A percentile compares a stretch with the other conserved stretches of the same genome.
These are phyloP conservation scores for Dillenia suffruticosa DNA, from an alignment of 164 flowering plant species.

Conservation along the genomic window DNA sequence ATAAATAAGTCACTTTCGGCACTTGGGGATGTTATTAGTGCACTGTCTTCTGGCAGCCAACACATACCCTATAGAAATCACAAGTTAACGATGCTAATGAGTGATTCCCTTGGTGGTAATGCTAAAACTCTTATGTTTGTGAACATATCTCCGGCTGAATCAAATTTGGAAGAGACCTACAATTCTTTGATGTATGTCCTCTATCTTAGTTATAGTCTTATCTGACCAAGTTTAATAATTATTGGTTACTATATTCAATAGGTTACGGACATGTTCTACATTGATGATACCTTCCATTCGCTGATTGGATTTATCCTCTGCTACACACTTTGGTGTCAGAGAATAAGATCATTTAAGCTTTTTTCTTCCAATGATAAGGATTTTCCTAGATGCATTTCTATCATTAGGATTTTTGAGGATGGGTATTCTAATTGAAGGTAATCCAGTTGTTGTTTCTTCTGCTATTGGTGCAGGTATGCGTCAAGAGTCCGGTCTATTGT, in stretches of 20 bases:
- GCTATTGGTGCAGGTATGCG: slow-evolving; percentile 67
- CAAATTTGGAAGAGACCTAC: slow-evolving; percentile 90
- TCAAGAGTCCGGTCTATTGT: slow-evolving; percentile 93
- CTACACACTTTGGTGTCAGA: too few relatives aligned
- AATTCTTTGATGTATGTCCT: slow-evolving; percentile 76
- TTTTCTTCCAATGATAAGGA: too few relatives aligned
- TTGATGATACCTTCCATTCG: too few relatives aligned
- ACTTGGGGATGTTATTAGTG: slow-evolving; percentile 95
- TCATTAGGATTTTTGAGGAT: too few relatives aligned
- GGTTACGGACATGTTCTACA: too few relatives aligned
- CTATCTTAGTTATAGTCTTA: slow-evolving; percentile 2
- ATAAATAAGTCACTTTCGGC: slow-evolving; percentile 98
- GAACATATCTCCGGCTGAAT: slow-evolving; percentile 91
- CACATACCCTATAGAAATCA: slow-evolving; percentile 97
- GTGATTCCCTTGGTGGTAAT: slow-evolving; percentile 98
- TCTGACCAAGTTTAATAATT: not conserved
- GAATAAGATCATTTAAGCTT: too few relatives aligned
- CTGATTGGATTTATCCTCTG: too few relatives aligned
- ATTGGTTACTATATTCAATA: not conserved
- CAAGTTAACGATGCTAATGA: slow-evolving; percentile 96
- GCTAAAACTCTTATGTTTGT: slow-evolving; percentile 98
- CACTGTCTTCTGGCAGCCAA: slow-evolving; percentile 76
- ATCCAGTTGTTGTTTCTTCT: not conserved
- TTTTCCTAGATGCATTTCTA: too few relatives aligned
- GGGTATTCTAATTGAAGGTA: too few relatives aligned